Conservation (phyloP, 371 early-diverging fungal genomes). For the Dinochytrium kinnereticum region DNA sequence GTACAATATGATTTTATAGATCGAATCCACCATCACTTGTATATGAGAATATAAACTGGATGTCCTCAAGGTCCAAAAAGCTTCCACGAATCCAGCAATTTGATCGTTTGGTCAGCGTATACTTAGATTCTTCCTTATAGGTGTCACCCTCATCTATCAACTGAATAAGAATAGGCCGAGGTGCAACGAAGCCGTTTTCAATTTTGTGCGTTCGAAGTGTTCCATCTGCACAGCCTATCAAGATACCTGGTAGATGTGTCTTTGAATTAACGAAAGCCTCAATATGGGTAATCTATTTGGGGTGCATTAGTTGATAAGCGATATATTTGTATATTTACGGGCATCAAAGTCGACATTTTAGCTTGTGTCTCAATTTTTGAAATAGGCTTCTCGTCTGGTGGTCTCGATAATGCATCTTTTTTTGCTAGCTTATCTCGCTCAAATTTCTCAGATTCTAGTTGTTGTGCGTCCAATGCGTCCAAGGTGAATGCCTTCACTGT, state of each 20-base stretch:
- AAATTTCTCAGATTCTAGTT: no score
- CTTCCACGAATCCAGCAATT: background rate
- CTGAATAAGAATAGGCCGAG: background rate
- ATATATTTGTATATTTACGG: no score
- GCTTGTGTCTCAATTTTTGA: no score
- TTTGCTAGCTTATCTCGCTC: no score
- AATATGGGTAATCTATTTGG: slow-evolving; percentile 8
- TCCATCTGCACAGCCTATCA: slow-evolving; percentile 8
- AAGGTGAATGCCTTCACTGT: no score
- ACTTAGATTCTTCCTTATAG: background rate
- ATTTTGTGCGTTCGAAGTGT: background rate
- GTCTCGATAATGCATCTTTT: no score
- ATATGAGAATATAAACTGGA: slow-evolving; percentile 1
- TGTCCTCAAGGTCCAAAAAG: background rate
- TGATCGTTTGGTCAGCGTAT: background rate
- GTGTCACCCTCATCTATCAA: background rate
- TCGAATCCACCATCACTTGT: background rate
- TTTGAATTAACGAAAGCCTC: slow-evolving; percentile 10
- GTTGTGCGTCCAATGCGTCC: no score
- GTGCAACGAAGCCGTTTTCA: background rate
- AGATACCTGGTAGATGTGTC: background rate
- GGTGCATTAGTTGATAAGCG: no score
- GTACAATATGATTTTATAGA: background rate
- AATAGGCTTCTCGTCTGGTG: no score
- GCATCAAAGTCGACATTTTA: no score